phyloP scores from a whole-genome alignment of 768 basidiomycete genomes.

The Calocybe indica region DNA sequence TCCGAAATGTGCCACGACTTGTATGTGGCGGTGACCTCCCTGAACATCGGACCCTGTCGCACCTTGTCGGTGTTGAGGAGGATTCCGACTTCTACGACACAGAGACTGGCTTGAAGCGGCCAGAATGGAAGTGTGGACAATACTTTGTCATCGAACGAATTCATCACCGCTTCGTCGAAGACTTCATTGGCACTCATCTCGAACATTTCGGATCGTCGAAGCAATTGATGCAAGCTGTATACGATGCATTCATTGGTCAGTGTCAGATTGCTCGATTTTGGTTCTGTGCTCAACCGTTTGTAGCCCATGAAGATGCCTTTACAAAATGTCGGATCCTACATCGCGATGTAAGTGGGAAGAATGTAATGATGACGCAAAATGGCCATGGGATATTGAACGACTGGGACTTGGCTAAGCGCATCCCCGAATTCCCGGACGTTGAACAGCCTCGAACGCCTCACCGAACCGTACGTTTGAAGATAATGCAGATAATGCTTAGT shows the following conservation, averaged over 20 bases:
- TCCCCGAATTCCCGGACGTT: not conserved
- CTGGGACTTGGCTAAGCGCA: constrained; percentile 8
- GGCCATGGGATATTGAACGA: constrained; percentile 10
- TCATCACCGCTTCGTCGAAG: constrained; percentile 16
- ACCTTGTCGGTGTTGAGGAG: constrained; percentile 7
- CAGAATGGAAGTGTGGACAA: constrained; percentile 9
- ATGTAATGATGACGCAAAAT: constrained; percentile 6
- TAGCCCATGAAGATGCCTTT: constrained; percentile 8
- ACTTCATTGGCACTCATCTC: constrained; percentile 11
- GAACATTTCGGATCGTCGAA: constrained; percentile 9
- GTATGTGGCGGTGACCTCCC: constrained; percentile 24
- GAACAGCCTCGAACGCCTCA: not conserved
- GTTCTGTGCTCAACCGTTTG: not conserved
- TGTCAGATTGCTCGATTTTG: not conserved
- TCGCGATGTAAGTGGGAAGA: constrained; percentile 7
- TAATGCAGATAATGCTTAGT: not conserved
- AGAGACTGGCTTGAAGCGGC: too few relatives aligned
- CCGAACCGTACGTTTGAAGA: not conserved
- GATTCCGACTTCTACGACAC: not conserved
- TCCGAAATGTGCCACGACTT: constrained; percentile 18
- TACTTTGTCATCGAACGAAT: constrained; percentile 6
- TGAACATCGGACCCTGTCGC: not conserved
- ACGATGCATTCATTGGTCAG: constrained; percentile 17
- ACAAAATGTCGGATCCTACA: constrained; percentile 4
- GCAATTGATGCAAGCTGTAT: constrained; percentile 13